These are phyloP conservation scores for Takashimella tepidaria DNA, from an alignment of 1,284 basidiomycete genomes.

Conservation along the genomic window DNA sequence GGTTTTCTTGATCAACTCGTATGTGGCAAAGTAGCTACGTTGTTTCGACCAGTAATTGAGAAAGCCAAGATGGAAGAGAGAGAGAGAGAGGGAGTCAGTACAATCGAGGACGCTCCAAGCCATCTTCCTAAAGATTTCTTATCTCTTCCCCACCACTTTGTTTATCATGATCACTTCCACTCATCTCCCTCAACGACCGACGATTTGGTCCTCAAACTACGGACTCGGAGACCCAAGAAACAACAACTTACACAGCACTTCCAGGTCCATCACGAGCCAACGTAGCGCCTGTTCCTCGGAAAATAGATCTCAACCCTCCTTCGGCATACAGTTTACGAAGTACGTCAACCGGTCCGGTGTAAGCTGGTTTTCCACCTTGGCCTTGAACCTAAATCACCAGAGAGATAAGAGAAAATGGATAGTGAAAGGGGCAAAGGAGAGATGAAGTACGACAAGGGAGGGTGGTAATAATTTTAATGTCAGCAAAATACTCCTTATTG, in stretches of 20 bases:
- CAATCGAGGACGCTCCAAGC: too few species aligned
- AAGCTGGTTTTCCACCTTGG: slow-evolving; percentile 70
- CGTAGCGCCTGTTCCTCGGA: slow-evolving; percentile 87
- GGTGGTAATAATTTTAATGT: too few species aligned
- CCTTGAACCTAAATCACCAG: slow-evolving; percentile 66
- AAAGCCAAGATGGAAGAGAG: too few species aligned
- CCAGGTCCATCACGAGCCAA: slow-evolving; percentile 93
- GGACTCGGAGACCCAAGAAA: too few species aligned
- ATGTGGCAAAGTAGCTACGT: slow-evolving; percentile 96
- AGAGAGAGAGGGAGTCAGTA: too few species aligned
- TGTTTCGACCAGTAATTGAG: too few species aligned
- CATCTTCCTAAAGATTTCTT: background rate
- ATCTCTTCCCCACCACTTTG: background rate
- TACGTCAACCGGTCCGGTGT: slow-evolving; percentile 89
- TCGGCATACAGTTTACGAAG: slow-evolving; percentile 88
- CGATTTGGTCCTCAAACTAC: too few species aligned
- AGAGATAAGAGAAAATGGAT: background rate
- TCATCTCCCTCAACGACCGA: too few species aligned
- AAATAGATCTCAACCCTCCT: slow-evolving; percentile 88
- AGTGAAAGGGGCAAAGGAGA: slow-evolving; percentile 4
- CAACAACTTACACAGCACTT: slow-evolving; percentile 78
- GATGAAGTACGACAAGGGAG: too few species aligned
- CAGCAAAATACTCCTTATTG: too few species aligned
- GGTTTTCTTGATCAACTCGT: slow-evolving; percentile 86
- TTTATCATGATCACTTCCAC: too few species aligned